Conservation (phyloP, 148 eudicot species). For the Nepenthes mirabilis region DNA sequence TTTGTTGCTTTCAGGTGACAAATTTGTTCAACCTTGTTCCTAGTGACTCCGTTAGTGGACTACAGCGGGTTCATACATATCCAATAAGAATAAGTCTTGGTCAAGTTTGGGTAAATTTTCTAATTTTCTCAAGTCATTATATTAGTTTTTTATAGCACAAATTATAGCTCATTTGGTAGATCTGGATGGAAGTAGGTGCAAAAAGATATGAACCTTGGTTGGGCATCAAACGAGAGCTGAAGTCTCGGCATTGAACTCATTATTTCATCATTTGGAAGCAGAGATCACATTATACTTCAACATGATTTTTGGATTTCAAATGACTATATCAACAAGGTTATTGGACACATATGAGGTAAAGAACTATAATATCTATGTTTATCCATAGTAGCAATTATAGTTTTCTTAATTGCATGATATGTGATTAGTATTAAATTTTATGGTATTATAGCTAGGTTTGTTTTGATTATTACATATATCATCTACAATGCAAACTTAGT, state of each 20-base stretch:
- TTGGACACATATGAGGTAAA: conserved; percentile 96
- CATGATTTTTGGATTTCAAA: conserved; percentile 83
- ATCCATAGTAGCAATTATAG: too few relatives aligned
- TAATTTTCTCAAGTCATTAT: too few relatives aligned
- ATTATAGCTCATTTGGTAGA: conserved; percentile 16
- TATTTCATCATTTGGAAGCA: conserved; percentile 77
- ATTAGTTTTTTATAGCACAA: background rate
- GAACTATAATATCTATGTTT: too few relatives aligned
- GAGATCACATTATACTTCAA: conserved; percentile 88
- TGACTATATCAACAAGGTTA: conserved; percentile 76
- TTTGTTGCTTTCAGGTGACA: conserved; percentile 44
- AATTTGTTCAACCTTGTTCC: conserved; percentile 85
- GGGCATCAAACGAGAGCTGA: conserved; percentile 96
- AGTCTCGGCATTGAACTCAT: conserved; percentile 87
- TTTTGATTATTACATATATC: too few relatives aligned
- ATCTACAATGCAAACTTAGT: too few relatives aligned
- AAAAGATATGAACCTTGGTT: conserved; percentile 61
- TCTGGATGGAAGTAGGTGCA: conserved; percentile 91
- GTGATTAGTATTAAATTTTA: too few relatives aligned
- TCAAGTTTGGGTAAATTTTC: conserved; percentile 60
- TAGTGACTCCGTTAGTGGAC: conserved; percentile 83
- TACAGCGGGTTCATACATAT: conserved; percentile 84
- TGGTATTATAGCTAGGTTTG: too few relatives aligned
- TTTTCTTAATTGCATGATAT: too few relatives aligned
- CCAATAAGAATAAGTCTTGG: conserved; percentile 72